Evolutionary conservation across 306 rosid genomes (phyloP).

Genomic region (Glycine soja): DNA sequence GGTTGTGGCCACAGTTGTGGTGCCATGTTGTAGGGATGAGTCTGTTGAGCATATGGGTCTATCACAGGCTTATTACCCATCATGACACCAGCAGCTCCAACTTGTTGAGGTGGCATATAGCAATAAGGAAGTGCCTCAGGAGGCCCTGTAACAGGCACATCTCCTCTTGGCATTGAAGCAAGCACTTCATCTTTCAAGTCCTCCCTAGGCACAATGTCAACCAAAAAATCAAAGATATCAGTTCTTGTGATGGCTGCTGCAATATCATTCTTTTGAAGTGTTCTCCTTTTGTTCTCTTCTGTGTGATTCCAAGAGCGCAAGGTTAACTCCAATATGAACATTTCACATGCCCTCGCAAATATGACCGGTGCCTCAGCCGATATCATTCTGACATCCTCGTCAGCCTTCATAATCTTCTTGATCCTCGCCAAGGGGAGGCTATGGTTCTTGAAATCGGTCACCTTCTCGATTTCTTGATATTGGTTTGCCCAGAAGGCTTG

Average conservation of each 20-base stretch:
- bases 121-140: conserved; percentile 48
- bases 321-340: conserved; percentile 76
- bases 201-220: conserved; percentile 75
- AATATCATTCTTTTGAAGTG: conserved; percentile 75
- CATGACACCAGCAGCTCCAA: conserved; percentile 41
- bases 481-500: conserved; percentile 67
- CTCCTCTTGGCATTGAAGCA: conserved; percentile 71
- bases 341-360: conserved; percentile 78
- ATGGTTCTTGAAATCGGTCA: conserved; percentile 76
- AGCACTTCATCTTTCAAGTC: conserved; percentile 77
- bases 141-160: conserved; percentile 49
- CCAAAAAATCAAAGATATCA: conserved; percentile 75
- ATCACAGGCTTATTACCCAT: conserved; percentile 38
- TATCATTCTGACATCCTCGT: conserved; percentile 81
- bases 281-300: conserved; percentile 76
- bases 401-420: conserved; percentile 82
- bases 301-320: conserved; percentile 81
- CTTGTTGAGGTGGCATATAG: conserved; percentile 52
- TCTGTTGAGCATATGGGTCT: conserved; percentile 43
- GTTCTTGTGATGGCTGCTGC: conserved; percentile 81
- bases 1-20: conserved; percentile 49
- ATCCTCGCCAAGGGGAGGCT: conserved; percentile 82
- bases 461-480: conserved; percentile 67
- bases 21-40: conserved; percentile 48
- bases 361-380: conserved; percentile 78